Percentiles rank a stretch among this genome's conserved stretches.
These are phyloP conservation scores for Cercophora newfieldiana DNA, from an alignment of 495 filamentous ascomycete species.

Conservation along the genomic window DNA sequence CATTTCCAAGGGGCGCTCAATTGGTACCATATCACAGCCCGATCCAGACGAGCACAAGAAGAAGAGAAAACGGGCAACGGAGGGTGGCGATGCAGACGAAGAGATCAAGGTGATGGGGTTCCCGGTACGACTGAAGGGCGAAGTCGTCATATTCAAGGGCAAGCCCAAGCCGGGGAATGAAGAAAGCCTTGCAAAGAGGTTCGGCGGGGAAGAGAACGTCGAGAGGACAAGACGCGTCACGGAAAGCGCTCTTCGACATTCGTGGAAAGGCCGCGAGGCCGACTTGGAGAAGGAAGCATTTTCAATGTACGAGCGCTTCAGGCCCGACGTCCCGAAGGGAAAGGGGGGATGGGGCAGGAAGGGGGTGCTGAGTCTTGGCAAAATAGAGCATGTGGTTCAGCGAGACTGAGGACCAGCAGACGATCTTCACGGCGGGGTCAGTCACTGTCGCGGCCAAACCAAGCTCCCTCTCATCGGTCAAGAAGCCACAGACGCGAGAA, in stretches of 20 bases:
- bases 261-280: neutral
- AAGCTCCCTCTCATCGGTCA: too few relatives aligned
- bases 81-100: neutral
- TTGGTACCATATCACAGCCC: neutral
- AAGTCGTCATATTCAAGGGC: neutral
- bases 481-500: too few relatives aligned
- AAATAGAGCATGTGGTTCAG: neutral
- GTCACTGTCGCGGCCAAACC: too few relatives aligned
- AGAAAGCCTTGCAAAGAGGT: neutral
- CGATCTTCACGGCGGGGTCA: too few relatives aligned
- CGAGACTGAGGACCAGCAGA: too few relatives aligned
- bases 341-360: neutral
- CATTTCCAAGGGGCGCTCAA: neutral
- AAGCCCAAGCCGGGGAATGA: neutral
- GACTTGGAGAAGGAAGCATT: neutral
- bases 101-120: conserved; percentile 6
- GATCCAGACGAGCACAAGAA: neutral
- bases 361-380: neutral
- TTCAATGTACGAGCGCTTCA: neutral
- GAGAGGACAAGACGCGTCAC: neutral
- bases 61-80: neutral
- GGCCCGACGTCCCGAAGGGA: neutral
- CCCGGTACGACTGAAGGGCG: neutral
- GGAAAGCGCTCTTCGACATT: neutral
- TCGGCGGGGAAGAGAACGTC: neutral